Evolutionary conservation across 768 basidiomycete species (phyloP), one percentile per base, ranked within the genome.

Genomic region (Boletus fagicola): DNA sequence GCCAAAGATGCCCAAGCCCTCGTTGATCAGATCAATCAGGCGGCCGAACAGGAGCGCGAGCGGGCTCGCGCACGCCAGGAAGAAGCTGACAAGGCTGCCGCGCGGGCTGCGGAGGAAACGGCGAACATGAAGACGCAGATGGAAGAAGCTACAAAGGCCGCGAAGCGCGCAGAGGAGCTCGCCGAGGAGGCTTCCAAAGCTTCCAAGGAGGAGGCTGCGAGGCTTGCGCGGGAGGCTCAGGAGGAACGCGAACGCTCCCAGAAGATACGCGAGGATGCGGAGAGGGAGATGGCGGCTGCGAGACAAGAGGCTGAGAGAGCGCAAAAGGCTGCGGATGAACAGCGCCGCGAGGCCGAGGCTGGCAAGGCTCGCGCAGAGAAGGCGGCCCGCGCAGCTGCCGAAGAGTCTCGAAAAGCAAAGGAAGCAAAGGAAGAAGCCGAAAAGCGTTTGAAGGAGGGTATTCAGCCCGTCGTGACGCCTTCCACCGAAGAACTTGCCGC

Each of bases 391-490:
- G 31, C 43, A 3, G 68, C 68, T 1, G 49, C 49, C 1, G 63
- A 67, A 22, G 63, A 65, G 20, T 22, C 52, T 1, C n/a, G 9
- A 30, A 56, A 38, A 7, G 62, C 65, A 0, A n/a, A 26, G 0
- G 48, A 42, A 22, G 61, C 56, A 2, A 58, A 49, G 47, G 33
- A 54, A 30, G 65, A 68, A 1, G 65, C 60, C 5, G 63, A 69
- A 39, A 57, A 48, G 12, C 45, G 42, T 10, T 31, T 65, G 24
- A 65, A 62, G 38, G 62, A 66, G 28, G 66, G 69, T 2, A 66
- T 70, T 4, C 68, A 64, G 15, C 68, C 68, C 3, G 49, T 62
- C 40, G 51, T 65, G 1, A 62, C 55, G 0, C 68, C 67, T 0
- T 47, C 62, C 31, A 22, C 35, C 0, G 57, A 56, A 28, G 59